These are phyloP conservation scores for Naganishia friedmannii DNA, from an alignment of 768 basidiomycete genomes.

Conservation along the genomic window DNA sequence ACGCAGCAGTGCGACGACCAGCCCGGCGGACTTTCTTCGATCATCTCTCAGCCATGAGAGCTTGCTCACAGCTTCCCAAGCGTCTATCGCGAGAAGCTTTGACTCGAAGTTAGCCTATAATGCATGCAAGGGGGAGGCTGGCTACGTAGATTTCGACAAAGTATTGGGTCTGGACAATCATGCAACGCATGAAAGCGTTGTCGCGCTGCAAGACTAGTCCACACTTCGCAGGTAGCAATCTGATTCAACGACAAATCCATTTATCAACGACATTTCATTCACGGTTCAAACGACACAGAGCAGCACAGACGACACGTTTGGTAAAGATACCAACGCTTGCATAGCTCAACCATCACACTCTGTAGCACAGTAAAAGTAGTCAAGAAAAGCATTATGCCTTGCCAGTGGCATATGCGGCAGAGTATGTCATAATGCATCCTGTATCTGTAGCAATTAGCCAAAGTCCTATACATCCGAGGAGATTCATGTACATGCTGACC, in stretches of 20 bases:
- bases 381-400: not conserved
- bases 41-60: conserved; percentile 24
- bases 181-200: conserved; percentile 2
- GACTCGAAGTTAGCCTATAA: conserved; percentile 26
- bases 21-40: not conserved
- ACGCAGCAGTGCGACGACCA: not conserved
- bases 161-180: conserved; percentile 21
- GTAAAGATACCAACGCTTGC: not conserved
- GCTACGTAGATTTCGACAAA: conserved; percentile 24
- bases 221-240: not conserved
- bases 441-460: not conserved
- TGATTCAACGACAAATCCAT: not conserved
- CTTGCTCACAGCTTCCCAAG: not conserved
- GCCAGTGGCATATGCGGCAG: not conserved
- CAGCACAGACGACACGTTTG: not conserved
- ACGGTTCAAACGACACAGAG: not conserved
- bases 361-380: not conserved
- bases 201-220: not conserved
- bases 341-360: not conserved
- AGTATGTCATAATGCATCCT: not conserved
- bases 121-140: conserved; percentile 8
- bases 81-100: conserved; percentile 23
- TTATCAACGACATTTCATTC: not conserved
- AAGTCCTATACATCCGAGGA: no score
- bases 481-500: no score